Percentiles rank a stretch among this genome's conserved stretches.
Evolutionary conservation across 306 rosid genomes (phyloP).

Genomic region (Quercus alba): DNA sequence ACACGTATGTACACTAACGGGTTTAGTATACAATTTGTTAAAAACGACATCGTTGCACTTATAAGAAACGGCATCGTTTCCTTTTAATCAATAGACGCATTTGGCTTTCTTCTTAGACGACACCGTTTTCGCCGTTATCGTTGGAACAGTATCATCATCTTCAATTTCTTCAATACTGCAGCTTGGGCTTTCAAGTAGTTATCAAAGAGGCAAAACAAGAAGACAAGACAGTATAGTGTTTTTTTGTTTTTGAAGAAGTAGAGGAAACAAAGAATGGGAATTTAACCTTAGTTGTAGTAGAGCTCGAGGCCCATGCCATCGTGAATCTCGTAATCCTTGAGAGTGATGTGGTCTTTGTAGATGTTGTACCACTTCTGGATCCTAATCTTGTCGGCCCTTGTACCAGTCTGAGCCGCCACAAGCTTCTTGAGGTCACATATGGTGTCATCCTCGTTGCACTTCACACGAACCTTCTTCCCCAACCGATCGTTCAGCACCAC

Average conservation of each 20-base stretch:
- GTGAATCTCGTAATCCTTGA: slow-evolving; percentile 80
- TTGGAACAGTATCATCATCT: no score
- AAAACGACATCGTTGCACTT: no score
- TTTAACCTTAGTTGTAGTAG: slow-evolving; percentile 57
- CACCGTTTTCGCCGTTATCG: no score
- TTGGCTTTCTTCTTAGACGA: no score
- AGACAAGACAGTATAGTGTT: accelerated
- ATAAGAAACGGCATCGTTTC: no score
- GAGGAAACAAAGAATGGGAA: not conserved
- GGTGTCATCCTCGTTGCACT: slow-evolving; percentile 89
- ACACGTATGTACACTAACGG: no score
- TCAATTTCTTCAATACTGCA: no score
- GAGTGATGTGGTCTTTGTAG: slow-evolving; percentile 89
- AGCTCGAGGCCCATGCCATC: slow-evolving; percentile 97
- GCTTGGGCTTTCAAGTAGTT: no score
- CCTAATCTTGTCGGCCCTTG: slow-evolving; percentile 74
- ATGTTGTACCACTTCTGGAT: slow-evolving; percentile 79
- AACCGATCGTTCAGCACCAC: slow-evolving; percentile 85
- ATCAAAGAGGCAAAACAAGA: no score
- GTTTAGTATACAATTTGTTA: no score
- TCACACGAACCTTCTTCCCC: slow-evolving; percentile 90
- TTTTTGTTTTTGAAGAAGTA: no score
- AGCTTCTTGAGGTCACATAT: slow-evolving; percentile 88
- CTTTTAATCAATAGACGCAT: no score
- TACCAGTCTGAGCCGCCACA: slow-evolving; percentile 92